A percentile compares a stretch with the other conserved stretches of the same genome.
phyloP scores from a whole-genome alignment of 768 basidiomycete genomes.

The Leccinum incarnatum region DNA sequence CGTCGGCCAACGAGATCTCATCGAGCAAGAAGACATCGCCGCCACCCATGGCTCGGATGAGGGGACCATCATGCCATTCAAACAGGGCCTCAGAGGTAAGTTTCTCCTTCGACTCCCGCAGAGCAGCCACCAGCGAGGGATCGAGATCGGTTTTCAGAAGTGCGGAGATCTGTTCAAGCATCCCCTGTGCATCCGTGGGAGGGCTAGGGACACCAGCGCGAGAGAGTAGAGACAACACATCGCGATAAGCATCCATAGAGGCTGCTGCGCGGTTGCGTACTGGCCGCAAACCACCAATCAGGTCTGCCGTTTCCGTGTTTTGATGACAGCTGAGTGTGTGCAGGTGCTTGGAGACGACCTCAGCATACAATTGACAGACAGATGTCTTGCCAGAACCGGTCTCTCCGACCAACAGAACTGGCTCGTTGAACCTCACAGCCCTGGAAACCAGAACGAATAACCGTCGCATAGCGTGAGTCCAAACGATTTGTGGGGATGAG shows the following conservation, averaged over 20 bases:
- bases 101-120: slow-evolving; percentile 44
- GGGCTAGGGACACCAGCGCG: slow-evolving; percentile 36
- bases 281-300: slow-evolving; percentile 91
- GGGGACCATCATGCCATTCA: slow-evolving; percentile 97
- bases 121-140: slow-evolving; percentile 25
- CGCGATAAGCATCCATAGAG: slow-evolving; percentile 48
- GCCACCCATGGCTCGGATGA: slow-evolving; percentile 83
- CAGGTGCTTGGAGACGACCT: slow-evolving; percentile 56
- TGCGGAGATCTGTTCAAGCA: slow-evolving; percentile 26
- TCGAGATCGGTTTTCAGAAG: slow-evolving; percentile 31
- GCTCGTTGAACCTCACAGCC: slow-evolving; percentile 90
- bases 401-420: slow-evolving; percentile 93
- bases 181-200: slow-evolving; percentile 23
- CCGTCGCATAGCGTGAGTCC: slow-evolving; percentile 93
- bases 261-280: slow-evolving; percentile 67
- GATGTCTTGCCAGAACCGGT: slow-evolving; percentile 98
- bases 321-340: slow-evolving; percentile 91
- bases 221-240: slow-evolving; percentile 42
- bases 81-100: slow-evolving; percentile 74
- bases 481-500: slow-evolving; percentile 57
- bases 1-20: slow-evolving; percentile 96
- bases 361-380: slow-evolving; percentile 86
- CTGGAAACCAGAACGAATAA: slow-evolving; percentile 80
- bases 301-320: slow-evolving; percentile 96
- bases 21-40: slow-evolving; percentile 91